A percentile compares a stretch with the other conserved stretches of the same genome.
These are phyloP conservation scores for Citrullus mucosospermus DNA, from an alignment of 306 rosid species.

Conservation along the genomic window DNA sequence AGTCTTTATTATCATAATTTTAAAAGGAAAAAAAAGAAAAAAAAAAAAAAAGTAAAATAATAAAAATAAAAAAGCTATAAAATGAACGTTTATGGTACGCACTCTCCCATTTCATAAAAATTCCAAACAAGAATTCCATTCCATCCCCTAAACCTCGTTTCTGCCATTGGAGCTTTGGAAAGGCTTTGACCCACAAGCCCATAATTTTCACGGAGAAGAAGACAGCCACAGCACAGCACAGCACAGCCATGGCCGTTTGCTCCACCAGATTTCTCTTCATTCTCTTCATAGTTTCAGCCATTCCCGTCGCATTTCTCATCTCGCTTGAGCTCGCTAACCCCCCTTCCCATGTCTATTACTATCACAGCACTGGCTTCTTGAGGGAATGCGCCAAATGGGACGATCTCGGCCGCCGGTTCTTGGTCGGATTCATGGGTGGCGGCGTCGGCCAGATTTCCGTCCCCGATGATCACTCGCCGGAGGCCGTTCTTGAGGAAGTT, in stretches of 20 bases:
- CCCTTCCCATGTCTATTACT: conserved; percentile 48
- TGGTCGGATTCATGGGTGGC: conserved; percentile 44
- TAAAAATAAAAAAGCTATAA: background rate
- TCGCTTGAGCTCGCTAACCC: conserved; percentile 53
- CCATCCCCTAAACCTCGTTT: background rate
- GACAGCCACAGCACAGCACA: background rate
- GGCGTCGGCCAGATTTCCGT: conserved; percentile 44
- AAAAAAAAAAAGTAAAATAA: too few relatives aligned
- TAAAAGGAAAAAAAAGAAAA: too few relatives aligned
- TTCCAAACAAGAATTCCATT: background rate
- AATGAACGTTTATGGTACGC: background rate
- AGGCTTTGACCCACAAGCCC: background rate
- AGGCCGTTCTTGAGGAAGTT: conserved; percentile 31
- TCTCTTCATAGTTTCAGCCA: conserved; percentile 42
- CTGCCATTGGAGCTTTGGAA: background rate
- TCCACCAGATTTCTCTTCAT: conserved; percentile 32
- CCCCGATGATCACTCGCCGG: conserved; percentile 16
- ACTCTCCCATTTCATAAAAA: background rate
- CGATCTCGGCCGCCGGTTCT: conserved; percentile 44
- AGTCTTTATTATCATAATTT: too few relatives aligned
- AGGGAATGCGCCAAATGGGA: conserved; percentile 82
- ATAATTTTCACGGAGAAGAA: background rate
- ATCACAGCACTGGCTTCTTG: conserved; percentile 55
- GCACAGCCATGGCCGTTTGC: conserved; percentile 17
- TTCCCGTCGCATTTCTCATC: conserved; percentile 56